phyloP scores from a whole-genome alignment of 148 eudicot genomes.

The Rhododendron vialii region DNA sequence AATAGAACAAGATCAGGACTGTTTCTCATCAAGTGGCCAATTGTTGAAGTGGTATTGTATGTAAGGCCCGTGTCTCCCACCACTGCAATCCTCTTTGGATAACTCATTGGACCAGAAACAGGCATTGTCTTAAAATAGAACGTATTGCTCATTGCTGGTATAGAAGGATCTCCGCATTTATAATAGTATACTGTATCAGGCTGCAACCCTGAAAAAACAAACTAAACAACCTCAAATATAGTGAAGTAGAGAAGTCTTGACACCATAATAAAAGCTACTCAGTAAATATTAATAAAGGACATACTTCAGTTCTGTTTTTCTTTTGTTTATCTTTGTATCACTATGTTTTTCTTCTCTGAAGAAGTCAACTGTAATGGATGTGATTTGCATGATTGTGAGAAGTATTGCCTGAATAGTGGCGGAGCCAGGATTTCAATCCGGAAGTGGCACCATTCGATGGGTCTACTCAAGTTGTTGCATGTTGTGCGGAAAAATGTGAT shows the following conservation, averaged over 20 bases:
- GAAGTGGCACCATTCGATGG: background rate
- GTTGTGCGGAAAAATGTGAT: background rate
- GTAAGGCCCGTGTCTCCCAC: conserved; percentile 93
- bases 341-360: background rate
- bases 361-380: background rate
- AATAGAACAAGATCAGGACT: conserved; percentile 77
- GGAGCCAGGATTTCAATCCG: background rate
- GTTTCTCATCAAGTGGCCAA: conserved; percentile 63
- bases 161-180: conserved; percentile 82
- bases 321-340: background rate
- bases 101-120: conserved; percentile 50
- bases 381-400: background rate
- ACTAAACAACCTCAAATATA: background rate
- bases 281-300: background rate
- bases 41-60: conserved; percentile 70
- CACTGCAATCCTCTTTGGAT: conserved; percentile 66
- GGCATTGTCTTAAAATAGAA: conserved; percentile 82
- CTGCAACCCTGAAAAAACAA: conserved; percentile 45
- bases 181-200: conserved; percentile 69
- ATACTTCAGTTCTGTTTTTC: background rate
- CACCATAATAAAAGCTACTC: background rate
- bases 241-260: background rate
- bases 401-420: background rate
- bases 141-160: conserved; percentile 59
- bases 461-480: background rate